Base-by-base conservation (phyloP, 106 monocot species). In the Platanthera guangdongensis region DNA sequence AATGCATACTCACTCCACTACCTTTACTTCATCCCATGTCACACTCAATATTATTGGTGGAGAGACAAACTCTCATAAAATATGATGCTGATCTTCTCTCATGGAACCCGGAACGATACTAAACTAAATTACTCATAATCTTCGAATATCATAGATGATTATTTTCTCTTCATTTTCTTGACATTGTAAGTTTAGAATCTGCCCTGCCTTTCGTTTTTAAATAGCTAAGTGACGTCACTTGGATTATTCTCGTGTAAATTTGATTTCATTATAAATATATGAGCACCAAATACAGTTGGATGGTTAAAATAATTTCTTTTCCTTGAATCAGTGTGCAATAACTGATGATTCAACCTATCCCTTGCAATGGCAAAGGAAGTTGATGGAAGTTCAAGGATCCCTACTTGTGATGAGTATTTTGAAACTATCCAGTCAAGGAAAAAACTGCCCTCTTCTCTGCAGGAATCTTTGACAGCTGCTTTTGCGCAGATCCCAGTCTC, bases 391-490 rank as follows among this genome's bases (percentile, higher is more conserved):
- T 81, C 89, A 50, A 84, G 65, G 62, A 79, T 94, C 51, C 94
- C 85, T 75, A 83, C 80, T 45, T 90, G 88, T 75, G 99, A 94
- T 85, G 81, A 85, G 12, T 99, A 99, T 68, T 99, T 99, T 85
- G 92, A 92, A 50, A 64, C 77, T 13, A 94, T 99, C 57, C 91
- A 99, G 47, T 76, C 84, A 22, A 99, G 90, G 62, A 99, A 99
- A 82, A 85, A 77, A 79, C 49, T 99, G 18, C 99, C 99, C 22
- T 32, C 16, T 67, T 76, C 87, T 73, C 65, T 99, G 47, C 99
- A 99, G 79, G 82, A 82, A 52, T 83, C 90, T 13, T 50, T 99
- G 71, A 94, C 90, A 8, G 80, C 85, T 64, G 99, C 99, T 55
- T 99, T 99, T 76, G 74, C 79, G 69, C 80, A 87, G 50, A 94